Evolutionary conservation across 2,329 filamentous ascomycete species (phyloP).

Genomic region (Rhynchosporium secalis): DNA sequence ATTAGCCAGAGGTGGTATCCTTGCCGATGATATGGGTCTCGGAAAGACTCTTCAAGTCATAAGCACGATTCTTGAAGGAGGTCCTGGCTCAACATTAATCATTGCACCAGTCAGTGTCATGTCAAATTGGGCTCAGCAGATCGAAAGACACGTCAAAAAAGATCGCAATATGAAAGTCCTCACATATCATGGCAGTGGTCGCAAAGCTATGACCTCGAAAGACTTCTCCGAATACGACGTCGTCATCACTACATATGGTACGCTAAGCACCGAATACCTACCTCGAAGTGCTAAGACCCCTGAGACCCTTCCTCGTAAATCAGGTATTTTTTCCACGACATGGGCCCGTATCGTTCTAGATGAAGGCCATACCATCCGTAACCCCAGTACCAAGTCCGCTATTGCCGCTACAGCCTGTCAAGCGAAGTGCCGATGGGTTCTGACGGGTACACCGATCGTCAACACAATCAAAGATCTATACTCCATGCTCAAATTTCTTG

Average conservation of each 20-base stretch:
- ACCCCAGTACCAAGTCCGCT: constrained; percentile 70
- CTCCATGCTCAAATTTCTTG: constrained; percentile 75
- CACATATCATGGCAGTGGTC: constrained; percentile 69
- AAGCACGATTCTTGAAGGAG: constrained; percentile 65
- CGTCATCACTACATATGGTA: constrained; percentile 83
- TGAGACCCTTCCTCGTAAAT: constrained; percentile 43
- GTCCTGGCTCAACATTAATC: constrained; percentile 69
- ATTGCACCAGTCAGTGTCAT: constrained; percentile 82
- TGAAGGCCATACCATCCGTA: constrained; percentile 81
- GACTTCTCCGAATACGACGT: constrained; percentile 70
- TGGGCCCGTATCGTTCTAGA: constrained; percentile 83
- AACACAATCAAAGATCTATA: constrained; percentile 82
- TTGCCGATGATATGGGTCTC: constrained; percentile 93
- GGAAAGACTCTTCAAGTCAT: constrained; percentile 89
- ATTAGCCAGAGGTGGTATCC: constrained; percentile 77
- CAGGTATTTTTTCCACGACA: constrained; percentile 60
- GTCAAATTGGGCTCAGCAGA: constrained; percentile 87
- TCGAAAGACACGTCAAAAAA: constrained; percentile 66
- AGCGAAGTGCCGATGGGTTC: constrained; percentile 74
- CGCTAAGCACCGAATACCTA: constrained; percentile 66
- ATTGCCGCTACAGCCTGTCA: constrained; percentile 66
- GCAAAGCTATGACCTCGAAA: constrained; percentile 53
- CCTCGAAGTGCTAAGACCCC: constrained; percentile 47
- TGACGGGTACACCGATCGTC: constrained; percentile 81
- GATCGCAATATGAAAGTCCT: constrained; percentile 65